phyloP scores from a whole-genome alignment of 805 yeast species.

The Wickerhamomyces canadensis region DNA sequence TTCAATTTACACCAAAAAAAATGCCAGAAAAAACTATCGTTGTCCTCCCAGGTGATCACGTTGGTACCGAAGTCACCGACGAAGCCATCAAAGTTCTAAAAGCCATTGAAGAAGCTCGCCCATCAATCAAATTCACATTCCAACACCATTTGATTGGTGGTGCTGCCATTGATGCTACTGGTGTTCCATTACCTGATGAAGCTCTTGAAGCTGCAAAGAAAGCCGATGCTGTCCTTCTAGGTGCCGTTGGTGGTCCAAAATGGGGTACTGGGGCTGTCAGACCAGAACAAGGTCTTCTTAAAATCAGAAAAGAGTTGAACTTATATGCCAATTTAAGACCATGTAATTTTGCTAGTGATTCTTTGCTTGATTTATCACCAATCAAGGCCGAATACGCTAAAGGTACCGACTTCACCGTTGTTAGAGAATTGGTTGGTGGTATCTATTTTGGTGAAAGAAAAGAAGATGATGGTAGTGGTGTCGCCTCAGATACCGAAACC shows the following conservation, averaged over 20 bases:
- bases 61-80: conserved; percentile 81
- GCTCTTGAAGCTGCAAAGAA: conserved; percentile 76
- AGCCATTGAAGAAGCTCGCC: conserved; percentile 60
- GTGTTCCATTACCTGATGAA: conserved; percentile 83
- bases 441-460: conserved; percentile 94
- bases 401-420: conserved; percentile 91
- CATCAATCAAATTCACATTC: conserved; percentile 63
- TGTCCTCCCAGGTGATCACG: conserved; percentile 94
- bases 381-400: conserved; percentile 76
- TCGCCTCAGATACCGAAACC: conserved; percentile 91
- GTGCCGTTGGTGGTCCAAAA: conserved; percentile 99
- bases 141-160: conserved; percentile 91
- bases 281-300: conserved; percentile 94
- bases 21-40: conserved; percentile 58
- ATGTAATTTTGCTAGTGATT: conserved; percentile 85
- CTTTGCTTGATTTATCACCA: conserved; percentile 82
- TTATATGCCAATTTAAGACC: conserved; percentile 96
- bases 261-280: conserved; percentile 97
- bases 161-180: conserved; percentile 97
- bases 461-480: conserved; percentile 84
- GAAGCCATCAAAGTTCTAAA: conserved; percentile 91
- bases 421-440: conserved; percentile 96
- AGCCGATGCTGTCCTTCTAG: conserved; percentile 92
- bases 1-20: background rate
- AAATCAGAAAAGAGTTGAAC: conserved; percentile 91